phyloP scores from a whole-genome alignment of 305 asterid genomes.

The Fraxinus baroniana region DNA sequence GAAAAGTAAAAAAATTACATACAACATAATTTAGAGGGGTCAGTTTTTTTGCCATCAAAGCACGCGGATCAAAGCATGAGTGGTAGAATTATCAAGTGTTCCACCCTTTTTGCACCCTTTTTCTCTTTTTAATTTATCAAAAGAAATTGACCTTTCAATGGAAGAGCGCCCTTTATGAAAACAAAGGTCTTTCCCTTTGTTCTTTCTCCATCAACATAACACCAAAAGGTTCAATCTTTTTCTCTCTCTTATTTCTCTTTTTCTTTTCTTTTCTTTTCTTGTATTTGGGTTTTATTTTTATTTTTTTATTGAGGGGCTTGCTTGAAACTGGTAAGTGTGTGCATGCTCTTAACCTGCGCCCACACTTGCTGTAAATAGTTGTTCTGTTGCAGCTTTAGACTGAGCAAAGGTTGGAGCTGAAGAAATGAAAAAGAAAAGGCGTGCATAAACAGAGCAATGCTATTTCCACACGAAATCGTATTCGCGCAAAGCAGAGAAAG shows the following conservation, averaged over 20 bases:
- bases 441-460: slow-evolving; percentile 35
- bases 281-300: not conserved
- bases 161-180: slow-evolving; percentile 40
- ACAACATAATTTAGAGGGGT: slow-evolving; percentile 47
- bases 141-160: slow-evolving; percentile 83
- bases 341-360: slow-evolving; percentile 57
- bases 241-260: slow-evolving; percentile 4
- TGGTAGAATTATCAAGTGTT: slow-evolving; percentile 65
- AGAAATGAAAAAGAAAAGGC: slow-evolving; percentile 22
- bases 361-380: slow-evolving; percentile 38
- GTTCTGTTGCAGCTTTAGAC: slow-evolving; percentile 61
- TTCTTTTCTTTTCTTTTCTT: not conserved
- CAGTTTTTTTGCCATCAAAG: slow-evolving; percentile 63
- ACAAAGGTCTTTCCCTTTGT: not conserved
- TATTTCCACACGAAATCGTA: slow-evolving; percentile 61
- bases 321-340: slow-evolving; percentile 31
- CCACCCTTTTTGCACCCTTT: slow-evolving; percentile 24
- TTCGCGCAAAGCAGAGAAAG: slow-evolving; percentile 18
- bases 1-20: slow-evolving; percentile 25
- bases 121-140: slow-evolving; percentile 30
- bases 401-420: slow-evolving; percentile 24
- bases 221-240: slow-evolving; percentile 9
- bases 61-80: slow-evolving; percentile 93
- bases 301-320: slow-evolving; percentile 10
- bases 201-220: not conserved